A percentile compares a stretch with the other conserved stretches of the same genome.
Evolutionary conservation across 2,329 filamentous ascomycete genomes (phyloP).

Genomic region (Neonectria hederae): DNA sequence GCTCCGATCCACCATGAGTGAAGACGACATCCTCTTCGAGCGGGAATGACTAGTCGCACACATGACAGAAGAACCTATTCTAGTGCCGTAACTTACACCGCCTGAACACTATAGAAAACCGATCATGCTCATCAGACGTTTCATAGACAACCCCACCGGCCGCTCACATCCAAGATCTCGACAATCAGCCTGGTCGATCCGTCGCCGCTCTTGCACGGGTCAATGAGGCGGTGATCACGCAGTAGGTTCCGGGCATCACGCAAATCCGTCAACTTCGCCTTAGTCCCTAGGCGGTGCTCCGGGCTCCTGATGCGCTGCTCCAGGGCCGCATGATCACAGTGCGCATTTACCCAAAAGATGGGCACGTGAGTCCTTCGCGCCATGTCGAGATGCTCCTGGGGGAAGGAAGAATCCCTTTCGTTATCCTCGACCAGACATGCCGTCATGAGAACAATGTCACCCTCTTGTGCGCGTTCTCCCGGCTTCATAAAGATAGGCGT

Average conservation of each 20-base stretch:
- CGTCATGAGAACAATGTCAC: conserved; percentile 29
- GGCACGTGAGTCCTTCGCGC: not conserved
- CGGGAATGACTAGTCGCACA: too few relatives aligned
- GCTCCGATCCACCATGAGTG: too few relatives aligned
- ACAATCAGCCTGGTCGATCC: not conserved
- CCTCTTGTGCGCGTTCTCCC: conserved; percentile 15
- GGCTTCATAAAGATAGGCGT: conserved; percentile 28
- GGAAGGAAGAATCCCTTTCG: conserved; percentile 12
- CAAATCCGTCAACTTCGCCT: conserved; percentile 23
- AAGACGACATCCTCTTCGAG: too few relatives aligned
- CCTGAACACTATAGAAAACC: not conserved
- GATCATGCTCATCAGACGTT: not conserved
- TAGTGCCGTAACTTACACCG: not conserved
- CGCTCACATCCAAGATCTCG: conserved; percentile 21
- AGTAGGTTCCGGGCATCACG: conserved; percentile 1
- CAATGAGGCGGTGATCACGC: conserved; percentile 1
- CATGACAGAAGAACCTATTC: not conserved
- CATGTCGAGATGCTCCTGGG: conserved; percentile 31
- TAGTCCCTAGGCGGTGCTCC: conserved; percentile 6
- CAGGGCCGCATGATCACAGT: conserved; percentile 10
- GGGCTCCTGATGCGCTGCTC: conserved; percentile 17
- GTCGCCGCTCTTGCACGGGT: not conserved
- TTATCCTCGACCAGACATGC: conserved; percentile 26
- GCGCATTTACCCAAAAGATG: conserved; percentile 28
- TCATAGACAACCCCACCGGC: not conserved